These are phyloP conservation scores for Triticum monococcum DNA, from an alignment of 176 grass and related monocot species.

Conservation along the genomic window DNA sequence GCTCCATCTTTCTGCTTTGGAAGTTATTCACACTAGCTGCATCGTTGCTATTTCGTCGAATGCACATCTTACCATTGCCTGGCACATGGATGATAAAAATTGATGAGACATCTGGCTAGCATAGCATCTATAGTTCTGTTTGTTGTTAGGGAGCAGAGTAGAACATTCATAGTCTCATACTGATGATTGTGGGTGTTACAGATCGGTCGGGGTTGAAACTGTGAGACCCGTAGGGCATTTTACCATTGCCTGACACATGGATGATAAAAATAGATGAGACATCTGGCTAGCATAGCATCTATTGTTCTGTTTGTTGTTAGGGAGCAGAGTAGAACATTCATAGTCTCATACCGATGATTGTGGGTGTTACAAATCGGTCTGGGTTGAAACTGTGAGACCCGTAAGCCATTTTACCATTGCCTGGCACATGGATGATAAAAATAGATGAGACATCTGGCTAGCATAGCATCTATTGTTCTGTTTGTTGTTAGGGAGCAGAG, in stretches of 20 bases:
- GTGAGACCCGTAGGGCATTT: not conserved
- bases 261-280: not conserved
- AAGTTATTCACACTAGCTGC: constrained; percentile 15
- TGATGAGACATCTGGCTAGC: not conserved
- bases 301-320: not conserved
- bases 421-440: not conserved
- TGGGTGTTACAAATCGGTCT: not conserved
- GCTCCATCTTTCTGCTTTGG: constrained; percentile 38
- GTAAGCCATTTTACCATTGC: not conserved
- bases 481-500: not conserved
- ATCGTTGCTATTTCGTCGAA: not conserved
- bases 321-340: not conserved
- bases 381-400: not conserved
- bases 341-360: not conserved
- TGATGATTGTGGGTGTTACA: not conserved
- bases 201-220: not conserved
- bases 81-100: not conserved
- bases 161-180: not conserved
- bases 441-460: not conserved
- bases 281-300: not conserved
- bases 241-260: not conserved
- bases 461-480: not conserved
- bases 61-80: not conserved
- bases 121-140: not conserved
- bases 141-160: not conserved